Conservation (phyloP, 2,329 filamentous ascomycete species). For the Thielaviopsis populi region DNA sequence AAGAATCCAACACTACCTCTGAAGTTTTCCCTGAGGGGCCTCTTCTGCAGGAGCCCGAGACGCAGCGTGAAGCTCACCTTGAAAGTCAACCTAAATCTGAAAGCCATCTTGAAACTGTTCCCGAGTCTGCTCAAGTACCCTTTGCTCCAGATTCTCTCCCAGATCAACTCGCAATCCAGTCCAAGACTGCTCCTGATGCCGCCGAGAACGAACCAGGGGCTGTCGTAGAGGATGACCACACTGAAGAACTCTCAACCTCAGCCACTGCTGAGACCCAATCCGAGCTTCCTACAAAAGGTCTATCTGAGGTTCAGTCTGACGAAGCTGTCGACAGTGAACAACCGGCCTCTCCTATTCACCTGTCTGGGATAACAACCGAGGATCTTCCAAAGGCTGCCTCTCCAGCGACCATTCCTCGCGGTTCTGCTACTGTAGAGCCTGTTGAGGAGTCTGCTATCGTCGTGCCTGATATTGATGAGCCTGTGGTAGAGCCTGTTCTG, state of each 20-base stretch:
- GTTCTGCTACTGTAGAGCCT: not conserved
- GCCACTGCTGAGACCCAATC: not conserved
- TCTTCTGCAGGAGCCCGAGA: not conserved
- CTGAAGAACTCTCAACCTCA: not conserved
- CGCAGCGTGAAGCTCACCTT: too few species aligned
- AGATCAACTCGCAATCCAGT: not conserved
- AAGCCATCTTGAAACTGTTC: not conserved
- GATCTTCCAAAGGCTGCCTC: conserved; percentile 5
- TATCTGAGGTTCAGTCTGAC: not conserved
- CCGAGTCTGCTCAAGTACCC: not conserved
- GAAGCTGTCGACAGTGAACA: not conserved
- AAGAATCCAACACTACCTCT: not conserved
- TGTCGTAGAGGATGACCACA: not conserved
- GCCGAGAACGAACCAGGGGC: not conserved
- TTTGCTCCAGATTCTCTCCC: not conserved
- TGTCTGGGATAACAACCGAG: not conserved
- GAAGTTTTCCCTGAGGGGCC: not conserved
- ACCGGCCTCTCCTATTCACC: not conserved
- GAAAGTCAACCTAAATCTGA: not conserved
- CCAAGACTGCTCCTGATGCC: not conserved
- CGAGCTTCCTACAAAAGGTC: not conserved
- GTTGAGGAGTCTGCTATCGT: not conserved
- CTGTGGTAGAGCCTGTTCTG: too few species aligned
- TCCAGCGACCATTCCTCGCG: not conserved
- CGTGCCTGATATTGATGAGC: too few species aligned